Evolutionary conservation across 2,329 filamentous ascomycete genomes (phyloP).

Genomic region (Ophiosphaerella herpotricha): DNA sequence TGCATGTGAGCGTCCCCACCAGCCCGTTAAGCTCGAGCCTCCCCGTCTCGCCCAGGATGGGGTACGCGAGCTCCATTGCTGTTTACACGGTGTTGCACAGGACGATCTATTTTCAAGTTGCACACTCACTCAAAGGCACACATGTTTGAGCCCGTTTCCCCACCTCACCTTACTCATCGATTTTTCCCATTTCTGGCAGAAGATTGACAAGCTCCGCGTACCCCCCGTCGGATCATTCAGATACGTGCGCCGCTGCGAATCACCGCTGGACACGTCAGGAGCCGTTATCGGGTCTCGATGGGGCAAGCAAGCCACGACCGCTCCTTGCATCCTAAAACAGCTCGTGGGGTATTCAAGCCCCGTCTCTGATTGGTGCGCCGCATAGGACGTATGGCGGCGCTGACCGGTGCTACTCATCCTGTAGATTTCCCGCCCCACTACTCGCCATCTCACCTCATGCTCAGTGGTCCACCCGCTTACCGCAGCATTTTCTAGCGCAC

Average conservation of each 20-base stretch:
- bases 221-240: conserved; percentile 31
- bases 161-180: conserved; percentile 1
- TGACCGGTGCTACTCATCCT: conserved; percentile 32
- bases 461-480: conserved; percentile 30
- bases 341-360: conserved; percentile 22
- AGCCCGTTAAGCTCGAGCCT: conserved; percentile 7
- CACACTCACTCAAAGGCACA: conserved; percentile 2
- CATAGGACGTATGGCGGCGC: conserved; percentile 15
- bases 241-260: conserved; percentile 38
- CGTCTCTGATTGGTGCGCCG: conserved; percentile 31
- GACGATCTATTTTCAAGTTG: conserved; percentile 2
- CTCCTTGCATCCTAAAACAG: conserved; percentile 41
- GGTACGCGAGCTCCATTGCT: conserved; percentile 22
- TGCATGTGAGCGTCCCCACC: conserved; percentile 44
- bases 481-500: conserved; percentile 41
- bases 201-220: conserved; percentile 15
- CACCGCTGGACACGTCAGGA: conserved; percentile 43
- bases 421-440: conserved; percentile 22
- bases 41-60: conserved; percentile 6
- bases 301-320: conserved; percentile 39
- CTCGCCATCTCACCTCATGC: conserved; percentile 31
- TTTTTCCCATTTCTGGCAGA: conserved; percentile 5
- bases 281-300: conserved; percentile 43
- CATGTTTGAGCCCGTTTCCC: not conserved
- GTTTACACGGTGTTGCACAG: conserved; percentile 27